Conservation (phyloP, 2,329 filamentous ascomycete genomes). For the Ceratocystis cacaofunesta region DNA sequence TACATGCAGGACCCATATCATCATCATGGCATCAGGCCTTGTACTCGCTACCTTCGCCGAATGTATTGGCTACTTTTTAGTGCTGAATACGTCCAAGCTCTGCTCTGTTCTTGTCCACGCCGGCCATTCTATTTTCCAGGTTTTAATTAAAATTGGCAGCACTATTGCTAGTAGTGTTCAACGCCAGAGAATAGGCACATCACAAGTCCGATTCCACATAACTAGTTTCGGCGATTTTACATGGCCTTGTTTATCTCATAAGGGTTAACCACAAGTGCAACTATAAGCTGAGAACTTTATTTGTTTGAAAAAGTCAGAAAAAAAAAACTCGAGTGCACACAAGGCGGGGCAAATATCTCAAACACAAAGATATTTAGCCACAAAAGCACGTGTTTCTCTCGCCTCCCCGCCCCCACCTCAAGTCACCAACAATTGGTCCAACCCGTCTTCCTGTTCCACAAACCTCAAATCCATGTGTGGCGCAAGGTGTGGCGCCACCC, state of each 20-base stretch:
- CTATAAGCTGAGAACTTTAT: not conserved
- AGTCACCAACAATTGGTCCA: not conserved
- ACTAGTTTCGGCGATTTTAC: not conserved
- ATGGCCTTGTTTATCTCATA: not conserved
- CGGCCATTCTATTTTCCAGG: not conserved
- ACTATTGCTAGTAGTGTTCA: not conserved
- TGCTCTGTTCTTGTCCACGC: not conserved
- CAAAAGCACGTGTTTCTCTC: conserved; percentile 7
- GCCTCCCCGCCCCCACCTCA: conserved; percentile 1
- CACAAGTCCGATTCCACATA: too few species aligned
- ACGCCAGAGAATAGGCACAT: not conserved
- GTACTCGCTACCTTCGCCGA: too few species aligned
- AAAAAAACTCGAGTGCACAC: not conserved
- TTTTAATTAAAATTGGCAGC: not conserved
- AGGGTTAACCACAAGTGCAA: not conserved
- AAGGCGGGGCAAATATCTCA: not conserved
- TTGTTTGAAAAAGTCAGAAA: not conserved
- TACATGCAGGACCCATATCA: not conserved
- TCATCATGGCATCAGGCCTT: not conserved
- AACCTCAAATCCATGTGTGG: not conserved
- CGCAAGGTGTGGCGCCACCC: not conserved
- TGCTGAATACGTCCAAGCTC: conserved; percentile 3
- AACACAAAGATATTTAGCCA: not conserved
- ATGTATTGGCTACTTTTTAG: not conserved
- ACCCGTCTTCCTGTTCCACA: not conserved